Evolutionary conservation across 2,329 filamentous ascomycete species (phyloP).

Genomic region (Exophiala mesophila): DNA sequence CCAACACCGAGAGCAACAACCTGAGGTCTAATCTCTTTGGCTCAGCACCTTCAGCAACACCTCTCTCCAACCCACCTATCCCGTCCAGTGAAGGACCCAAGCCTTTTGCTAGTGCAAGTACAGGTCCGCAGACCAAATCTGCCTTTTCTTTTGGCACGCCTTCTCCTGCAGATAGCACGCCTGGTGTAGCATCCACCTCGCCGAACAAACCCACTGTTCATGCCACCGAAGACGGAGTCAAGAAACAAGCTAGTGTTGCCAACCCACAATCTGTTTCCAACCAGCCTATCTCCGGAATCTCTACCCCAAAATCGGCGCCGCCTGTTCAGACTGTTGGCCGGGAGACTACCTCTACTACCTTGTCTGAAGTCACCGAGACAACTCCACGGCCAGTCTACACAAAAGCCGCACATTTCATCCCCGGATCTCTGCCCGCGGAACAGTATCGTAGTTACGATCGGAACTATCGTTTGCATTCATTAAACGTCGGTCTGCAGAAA

Average conservation of each 20-base stretch:
- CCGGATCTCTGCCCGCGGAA: slow-evolving; percentile 20
- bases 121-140: not conserved
- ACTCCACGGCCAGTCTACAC: slow-evolving; percentile 23
- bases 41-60: not conserved
- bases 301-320: not conserved
- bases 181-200: not conserved
- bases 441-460: slow-evolving; percentile 25
- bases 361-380: no score
- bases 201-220: not conserved
- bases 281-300: not conserved
- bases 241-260: not conserved
- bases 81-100: no score
- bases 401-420: slow-evolving; percentile 21
- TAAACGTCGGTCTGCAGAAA: slow-evolving; percentile 35
- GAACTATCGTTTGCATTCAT: slow-evolving; percentile 30
- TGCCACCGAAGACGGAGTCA: not conserved
- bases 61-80: slow-evolving; percentile 6
- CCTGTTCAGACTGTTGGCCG: no score
- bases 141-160: not conserved
- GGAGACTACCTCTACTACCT: no score
- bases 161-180: not conserved
- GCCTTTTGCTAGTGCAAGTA: no score
- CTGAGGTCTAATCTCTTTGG: slow-evolving; percentile 5
- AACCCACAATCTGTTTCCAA: not conserved
- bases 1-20: not conserved